Conservation (phyloP, 2,329 filamentous ascomycete species). For the Fusarium anthophilum region DNA sequence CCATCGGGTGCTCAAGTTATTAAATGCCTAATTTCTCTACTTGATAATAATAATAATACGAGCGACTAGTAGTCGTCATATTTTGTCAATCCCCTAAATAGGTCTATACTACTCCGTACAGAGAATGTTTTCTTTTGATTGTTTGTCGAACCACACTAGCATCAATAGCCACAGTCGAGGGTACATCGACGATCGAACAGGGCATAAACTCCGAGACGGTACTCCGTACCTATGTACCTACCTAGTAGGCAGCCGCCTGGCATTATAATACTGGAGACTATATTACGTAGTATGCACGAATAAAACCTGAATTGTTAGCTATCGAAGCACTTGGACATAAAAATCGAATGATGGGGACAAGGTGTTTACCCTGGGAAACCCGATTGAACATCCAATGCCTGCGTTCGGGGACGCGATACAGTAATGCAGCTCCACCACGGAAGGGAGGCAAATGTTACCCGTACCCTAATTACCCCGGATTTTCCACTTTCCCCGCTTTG, state of each 20-base stretch:
- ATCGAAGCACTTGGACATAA: constrained; percentile 28
- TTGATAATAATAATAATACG: not conserved
- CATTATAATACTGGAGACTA: not conserved
- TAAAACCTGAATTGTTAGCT: not conserved
- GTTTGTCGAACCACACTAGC: not conserved
- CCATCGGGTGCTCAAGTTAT: too few relatives aligned
- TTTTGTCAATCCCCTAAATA: not conserved
- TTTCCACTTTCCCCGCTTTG: constrained; percentile 37
- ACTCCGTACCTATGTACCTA: not conserved
- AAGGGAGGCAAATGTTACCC: constrained; percentile 33
- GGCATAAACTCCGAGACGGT: not conserved
- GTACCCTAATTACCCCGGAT: constrained; percentile 43
- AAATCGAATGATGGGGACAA: constrained; percentile 26
- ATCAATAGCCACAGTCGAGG: not conserved
- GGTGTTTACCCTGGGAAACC: constrained; percentile 4
- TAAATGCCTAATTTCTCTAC: not conserved
- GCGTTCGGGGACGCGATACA: not conserved
- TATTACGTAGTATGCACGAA: not conserved
- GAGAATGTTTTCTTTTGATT: not conserved
- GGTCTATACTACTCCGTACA: not conserved
- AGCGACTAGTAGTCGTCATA: not conserved
- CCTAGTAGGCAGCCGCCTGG: not conserved
- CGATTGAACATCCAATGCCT: constrained; percentile 8
- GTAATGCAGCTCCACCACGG: constrained; percentile 32
- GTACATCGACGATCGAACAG: not conserved